Evolutionary conservation across 805 yeast species (phyloP).

Genomic region (Schwanniomyces vanrijiae): DNA sequence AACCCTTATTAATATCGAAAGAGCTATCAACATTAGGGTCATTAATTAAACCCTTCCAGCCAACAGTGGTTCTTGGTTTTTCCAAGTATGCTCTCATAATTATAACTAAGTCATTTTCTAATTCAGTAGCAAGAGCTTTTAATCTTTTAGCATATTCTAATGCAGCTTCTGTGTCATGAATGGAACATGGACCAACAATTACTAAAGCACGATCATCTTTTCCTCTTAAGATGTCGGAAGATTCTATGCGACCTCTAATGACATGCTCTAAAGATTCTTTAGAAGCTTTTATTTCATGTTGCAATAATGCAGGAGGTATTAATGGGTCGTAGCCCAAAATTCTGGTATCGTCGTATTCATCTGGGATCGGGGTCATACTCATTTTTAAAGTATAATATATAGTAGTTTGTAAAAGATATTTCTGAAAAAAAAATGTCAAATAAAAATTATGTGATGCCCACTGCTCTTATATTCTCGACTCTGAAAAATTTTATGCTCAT

Average conservation of each 20-base stretch:
- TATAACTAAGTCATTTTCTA: slow-evolving; percentile 72
- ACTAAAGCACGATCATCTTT: slow-evolving; percentile 82
- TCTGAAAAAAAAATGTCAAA: background rate
- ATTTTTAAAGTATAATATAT: slow-evolving; percentile 11
- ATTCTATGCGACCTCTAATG: slow-evolving; percentile 72
- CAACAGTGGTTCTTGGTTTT: slow-evolving; percentile 98
- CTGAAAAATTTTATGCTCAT: slow-evolving; percentile 1
- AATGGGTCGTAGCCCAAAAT: slow-evolving; percentile 91
- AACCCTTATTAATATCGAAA: slow-evolving; percentile 93
- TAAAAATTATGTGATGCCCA: background rate
- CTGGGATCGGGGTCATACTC: slow-evolving; percentile 54
- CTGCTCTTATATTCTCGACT: background rate
- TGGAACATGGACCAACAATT: slow-evolving; percentile 95
- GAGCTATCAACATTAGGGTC: slow-evolving; percentile 94
- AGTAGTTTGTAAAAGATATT: background rate
- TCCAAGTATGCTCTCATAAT: slow-evolving; percentile 98
- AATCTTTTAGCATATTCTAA: slow-evolving; percentile 79
- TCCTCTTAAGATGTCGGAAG: slow-evolving; percentile 70
- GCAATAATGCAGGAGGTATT: slow-evolving; percentile 87
- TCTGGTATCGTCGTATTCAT: slow-evolving; percentile 74
- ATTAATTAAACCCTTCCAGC: slow-evolving; percentile 97
- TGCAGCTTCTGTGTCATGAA: slow-evolving; percentile 89
- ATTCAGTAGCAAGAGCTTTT: slow-evolving; percentile 64
- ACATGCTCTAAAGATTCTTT: slow-evolving; percentile 60
- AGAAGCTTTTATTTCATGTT: slow-evolving; percentile 75